Evolutionary conservation across 805 yeast genomes (phyloP), one percentile per base, ranked within the genome.

Genomic region (Cyberlindnera xylosilytica): DNA sequence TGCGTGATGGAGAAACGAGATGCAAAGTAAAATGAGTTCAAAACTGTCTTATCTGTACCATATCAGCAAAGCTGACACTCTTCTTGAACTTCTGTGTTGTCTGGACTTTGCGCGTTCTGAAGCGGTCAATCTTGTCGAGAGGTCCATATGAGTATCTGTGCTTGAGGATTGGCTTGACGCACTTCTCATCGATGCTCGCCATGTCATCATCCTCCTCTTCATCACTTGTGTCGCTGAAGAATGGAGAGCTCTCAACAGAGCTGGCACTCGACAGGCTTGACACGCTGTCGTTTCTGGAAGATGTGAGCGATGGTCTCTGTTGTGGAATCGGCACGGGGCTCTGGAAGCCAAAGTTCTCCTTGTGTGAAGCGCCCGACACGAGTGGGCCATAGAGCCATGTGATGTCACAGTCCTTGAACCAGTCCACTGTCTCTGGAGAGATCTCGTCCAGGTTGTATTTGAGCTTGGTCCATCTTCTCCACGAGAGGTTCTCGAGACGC

Each of bases 391-490:
- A 93, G 7, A 91, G 74, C 89, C 97, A 91, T 1, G 97, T 88
- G 20, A 91, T 91, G 58, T 91, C 99, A 54, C 80, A 80, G 53
- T 90, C 97, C 65, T 93, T 93, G 46, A 84, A 79, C 99, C 99
- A 91, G 64, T 93, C 90, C 41, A 91, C 83, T 22, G 74, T 73
- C 49, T 87, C 84, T 2, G 99, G 98, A 20, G 88, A 74, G 9
- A 88, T 79, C 11, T 78, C 70, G 22, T 68, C 61, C 35, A 81
- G 64, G 20, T 78, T 70, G 50, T 76, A 74, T 52, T 83, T 76
- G 39, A 86, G 73, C 64, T 90, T 89, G 12, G 91, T 84, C 97
- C 97, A 91, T 16, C 96, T 88, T 58, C 98, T 75, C 97, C 97
- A 91, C 38, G 87, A 74, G 13, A 96, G 91, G 56, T 86, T 86